Evolutionary conservation across 345 rosid species (phyloP), one percentile per base, ranked within the genome.

Genomic region (Passiflora organensis): DNA sequence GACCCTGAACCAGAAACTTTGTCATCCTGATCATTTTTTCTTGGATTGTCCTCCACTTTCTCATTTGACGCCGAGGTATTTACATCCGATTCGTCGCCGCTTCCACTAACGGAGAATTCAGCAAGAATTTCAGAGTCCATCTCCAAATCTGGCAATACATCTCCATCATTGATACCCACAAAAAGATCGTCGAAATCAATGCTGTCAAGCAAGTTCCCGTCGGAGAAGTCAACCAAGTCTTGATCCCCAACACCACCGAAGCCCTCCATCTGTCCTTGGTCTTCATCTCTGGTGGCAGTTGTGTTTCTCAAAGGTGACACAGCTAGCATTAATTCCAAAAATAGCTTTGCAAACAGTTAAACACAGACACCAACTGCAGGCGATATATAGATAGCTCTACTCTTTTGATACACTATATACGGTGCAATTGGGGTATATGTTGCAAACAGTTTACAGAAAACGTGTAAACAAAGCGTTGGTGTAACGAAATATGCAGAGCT

Each of bases 131-230:
- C 96, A 1, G 78, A 65, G 58, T 77, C 90, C 73, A 83, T 70
- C 75, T 87, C 96, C 87, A 85, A 68, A 47, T 80, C 95, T 1
- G 93, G 90, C 22, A 82, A 55, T 53, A 59, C 61, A 49, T 81
- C 91, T 8, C 70, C 85, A 18, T 73, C 87, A 39, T 78, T 56
- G 18, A 91, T 76, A 2, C 86, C 85, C 50, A 67, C 43, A 22
- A 87, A 86, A 72, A 91, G 72, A 65, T 91, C 88, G n/a, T 84
- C 95, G 52, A 88, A 88, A 67, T 86, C 82, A 43, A 88, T 86
- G 57, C 80, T 77, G 23, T 81, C 93, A 0, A 78, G 70, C 66
- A 80, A 46, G 65, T 55, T 58, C 32, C 74, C 68, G 38, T 82
- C 77, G 34, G 76, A 70, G 72, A 80, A 71, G 47, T 82, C 80